Evolutionary conservation across 2,329 filamentous ascomycete species (phyloP).

Genomic region (Monilinia vaccinii-corymbosi): DNA sequence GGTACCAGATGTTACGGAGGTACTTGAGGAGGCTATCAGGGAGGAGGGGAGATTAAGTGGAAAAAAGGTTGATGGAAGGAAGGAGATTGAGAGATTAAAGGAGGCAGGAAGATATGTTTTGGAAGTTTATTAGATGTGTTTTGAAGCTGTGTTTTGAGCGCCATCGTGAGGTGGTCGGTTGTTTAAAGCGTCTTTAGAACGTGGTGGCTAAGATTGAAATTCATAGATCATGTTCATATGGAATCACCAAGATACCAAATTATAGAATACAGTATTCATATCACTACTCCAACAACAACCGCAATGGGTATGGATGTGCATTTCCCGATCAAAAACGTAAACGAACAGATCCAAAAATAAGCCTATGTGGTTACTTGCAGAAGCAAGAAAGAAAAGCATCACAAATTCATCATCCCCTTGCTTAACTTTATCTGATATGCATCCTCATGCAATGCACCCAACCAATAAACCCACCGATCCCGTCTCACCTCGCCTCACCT

Average conservation of each 20-base stretch:
- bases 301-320: too few species aligned
- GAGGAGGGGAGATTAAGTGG: constrained; percentile 58
- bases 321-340: too few species aligned
- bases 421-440: too few species aligned
- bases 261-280: too few species aligned
- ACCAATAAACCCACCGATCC: too few species aligned
- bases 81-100: constrained; percentile 97
- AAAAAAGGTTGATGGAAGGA: constrained; percentile 75
- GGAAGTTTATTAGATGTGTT: constrained; percentile 69
- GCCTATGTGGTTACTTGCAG: too few species aligned
- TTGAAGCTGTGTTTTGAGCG: neutral
- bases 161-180: neutral
- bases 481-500: too few species aligned
- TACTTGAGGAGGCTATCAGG: constrained; percentile 85
- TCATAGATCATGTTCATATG: neutral
- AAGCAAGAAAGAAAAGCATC: too few species aligned
- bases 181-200: neutral
- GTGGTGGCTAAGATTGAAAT: neutral
- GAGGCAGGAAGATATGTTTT: constrained; percentile 89
- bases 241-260: neutral
- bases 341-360: too few species aligned
- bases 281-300: too few species aligned
- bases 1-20: constrained; percentile 89
- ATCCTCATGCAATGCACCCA: too few species aligned
- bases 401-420: too few species aligned